Percentiles rank a stretch among this genome's conserved stretches.
Evolutionary conservation across 2,329 filamentous ascomycete species (phyloP).

Genomic region (Paecilomyces fulvus): DNA sequence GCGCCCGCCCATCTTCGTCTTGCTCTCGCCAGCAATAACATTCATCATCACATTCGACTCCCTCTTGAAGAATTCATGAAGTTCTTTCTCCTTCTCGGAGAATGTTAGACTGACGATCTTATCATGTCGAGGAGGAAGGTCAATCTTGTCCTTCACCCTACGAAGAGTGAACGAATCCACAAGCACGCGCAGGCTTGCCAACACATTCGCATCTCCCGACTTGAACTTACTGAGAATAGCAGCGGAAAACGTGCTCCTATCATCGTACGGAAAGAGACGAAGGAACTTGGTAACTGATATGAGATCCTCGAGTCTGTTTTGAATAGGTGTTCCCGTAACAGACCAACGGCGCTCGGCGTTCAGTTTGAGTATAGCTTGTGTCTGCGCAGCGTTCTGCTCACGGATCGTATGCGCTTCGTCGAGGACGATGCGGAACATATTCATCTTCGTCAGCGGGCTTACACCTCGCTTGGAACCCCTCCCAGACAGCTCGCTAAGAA

Average conservation of each 20-base stretch:
- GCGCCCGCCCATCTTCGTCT: slow-evolving; percentile 65
- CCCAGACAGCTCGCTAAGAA: slow-evolving; percentile 66
- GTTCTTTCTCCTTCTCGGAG: slow-evolving; percentile 59
- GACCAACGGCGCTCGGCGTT: slow-evolving; percentile 82
- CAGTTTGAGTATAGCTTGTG: slow-evolving; percentile 73
- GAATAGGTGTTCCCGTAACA: slow-evolving; percentile 92
- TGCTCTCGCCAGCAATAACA: slow-evolving; percentile 58
- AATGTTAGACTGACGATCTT: slow-evolving; percentile 67
- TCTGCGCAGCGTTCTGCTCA: slow-evolving; percentile 71
- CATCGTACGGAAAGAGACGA: slow-evolving; percentile 75
- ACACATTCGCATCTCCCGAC: slow-evolving; percentile 70
- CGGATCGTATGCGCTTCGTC: slow-evolving; percentile 95
- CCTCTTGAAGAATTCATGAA: slow-evolving; percentile 79
- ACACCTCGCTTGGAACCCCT: slow-evolving; percentile 52
- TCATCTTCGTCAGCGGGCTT: slow-evolving; percentile 64
- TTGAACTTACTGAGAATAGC: slow-evolving; percentile 84
- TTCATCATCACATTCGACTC: slow-evolving; percentile 74
- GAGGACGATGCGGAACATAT: slow-evolving; percentile 88
- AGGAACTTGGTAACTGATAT: slow-evolving; percentile 81
- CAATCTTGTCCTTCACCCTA: slow-evolving; percentile 82
- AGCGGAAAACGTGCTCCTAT: slow-evolving; percentile 64
- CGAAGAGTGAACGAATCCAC: slow-evolving; percentile 93
- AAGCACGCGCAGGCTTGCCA: slow-evolving; percentile 72
- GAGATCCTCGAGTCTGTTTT: slow-evolving; percentile 86
- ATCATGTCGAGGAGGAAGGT: slow-evolving; percentile 68